phyloP scores from a whole-genome alignment of 2,329 filamentous ascomycete genomes.

The Colletotrichum sp. region DNA sequence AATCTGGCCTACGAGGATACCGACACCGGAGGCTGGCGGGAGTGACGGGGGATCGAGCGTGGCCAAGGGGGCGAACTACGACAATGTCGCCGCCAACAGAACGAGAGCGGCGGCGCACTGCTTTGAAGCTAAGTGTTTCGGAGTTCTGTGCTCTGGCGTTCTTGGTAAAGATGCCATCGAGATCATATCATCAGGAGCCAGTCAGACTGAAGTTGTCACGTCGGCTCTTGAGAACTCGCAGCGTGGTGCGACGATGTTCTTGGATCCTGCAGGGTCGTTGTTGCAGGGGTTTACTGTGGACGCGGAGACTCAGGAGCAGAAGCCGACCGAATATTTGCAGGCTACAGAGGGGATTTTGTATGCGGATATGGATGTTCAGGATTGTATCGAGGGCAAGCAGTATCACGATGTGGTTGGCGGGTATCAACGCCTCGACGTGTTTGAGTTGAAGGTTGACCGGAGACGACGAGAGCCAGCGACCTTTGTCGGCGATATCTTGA shows the following conservation, averaged over 20 bases:
- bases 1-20: slow-evolving; percentile 53
- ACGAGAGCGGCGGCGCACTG: slow-evolving; percentile 58
- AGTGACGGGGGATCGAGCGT: neutral
- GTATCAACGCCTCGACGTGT: slow-evolving; percentile 60
- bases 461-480: slow-evolving; percentile 37
- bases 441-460: slow-evolving; percentile 53
- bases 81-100: slow-evolving; percentile 59
- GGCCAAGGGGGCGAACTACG: slow-evolving; percentile 43
- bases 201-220: slow-evolving; percentile 29
- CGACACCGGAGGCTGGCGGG: neutral
- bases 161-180: slow-evolving; percentile 45
- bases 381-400: slow-evolving; percentile 60
- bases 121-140: slow-evolving; percentile 64
- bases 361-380: slow-evolving; percentile 52
- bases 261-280: slow-evolving; percentile 53
- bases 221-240: slow-evolving; percentile 40
- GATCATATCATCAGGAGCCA: slow-evolving; percentile 31
- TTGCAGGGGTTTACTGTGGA: slow-evolving; percentile 42
- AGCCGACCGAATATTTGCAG: slow-evolving; percentile 42
- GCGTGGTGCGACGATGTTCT: slow-evolving; percentile 52
- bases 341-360: slow-evolving; percentile 54
- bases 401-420: slow-evolving; percentile 62
- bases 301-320: slow-evolving; percentile 17
- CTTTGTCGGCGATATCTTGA: slow-evolving; percentile 21
- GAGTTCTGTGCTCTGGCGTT: slow-evolving; percentile 51